Evolutionary conservation across 1,284 basidiomycete species (phyloP).

Genomic region (Meira nashicola): DNA sequence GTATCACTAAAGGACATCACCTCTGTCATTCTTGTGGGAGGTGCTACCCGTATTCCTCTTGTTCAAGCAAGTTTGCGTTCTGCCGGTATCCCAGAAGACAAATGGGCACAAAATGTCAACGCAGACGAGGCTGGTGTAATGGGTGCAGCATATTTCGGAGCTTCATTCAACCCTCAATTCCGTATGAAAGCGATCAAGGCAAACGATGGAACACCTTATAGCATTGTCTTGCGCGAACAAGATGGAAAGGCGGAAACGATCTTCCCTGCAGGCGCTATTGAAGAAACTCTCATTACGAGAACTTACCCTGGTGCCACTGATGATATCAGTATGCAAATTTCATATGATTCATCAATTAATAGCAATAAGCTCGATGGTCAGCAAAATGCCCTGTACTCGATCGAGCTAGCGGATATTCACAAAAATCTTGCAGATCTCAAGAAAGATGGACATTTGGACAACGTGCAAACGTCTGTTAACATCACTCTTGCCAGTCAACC

Average conservation of each 20-base stretch:
- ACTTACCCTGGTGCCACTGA: conserved; percentile 30
- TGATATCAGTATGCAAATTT: conserved; percentile 40
- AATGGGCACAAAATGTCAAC: conserved; percentile 73
- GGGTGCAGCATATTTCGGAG: conserved; percentile 85
- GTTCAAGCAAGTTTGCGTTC: conserved; percentile 63
- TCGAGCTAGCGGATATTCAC: conserved; percentile 37
- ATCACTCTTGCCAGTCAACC: conserved; percentile 36
- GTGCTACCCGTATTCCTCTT: conserved; percentile 83
- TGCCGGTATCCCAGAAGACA: conserved; percentile 45
- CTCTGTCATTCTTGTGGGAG: conserved; percentile 86
- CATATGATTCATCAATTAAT: conserved; percentile 21
- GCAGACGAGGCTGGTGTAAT: conserved; percentile 94
- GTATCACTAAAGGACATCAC: conserved; percentile 69
- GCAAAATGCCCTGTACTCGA: conserved; percentile 22
- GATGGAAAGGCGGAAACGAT: conserved; percentile 29
- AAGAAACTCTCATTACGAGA: conserved; percentile 20
- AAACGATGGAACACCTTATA: conserved; percentile 58
- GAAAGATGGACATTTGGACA: conserved; percentile 29
- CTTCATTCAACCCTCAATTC: conserved; percentile 81
- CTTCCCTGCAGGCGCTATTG: conserved; percentile 36
- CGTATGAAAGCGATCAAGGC: conserved; percentile 91
- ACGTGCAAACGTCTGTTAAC: conserved; percentile 44
- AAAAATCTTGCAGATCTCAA: conserved; percentile 36
- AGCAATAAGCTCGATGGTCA: conserved; percentile 10
- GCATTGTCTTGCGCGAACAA: conserved; percentile 32